A percentile compares a stretch with the other conserved stretches of the same genome.
Conservation (phyloP, 208 protist genomes). For the Acanthamoeba divionensis region DNA sequence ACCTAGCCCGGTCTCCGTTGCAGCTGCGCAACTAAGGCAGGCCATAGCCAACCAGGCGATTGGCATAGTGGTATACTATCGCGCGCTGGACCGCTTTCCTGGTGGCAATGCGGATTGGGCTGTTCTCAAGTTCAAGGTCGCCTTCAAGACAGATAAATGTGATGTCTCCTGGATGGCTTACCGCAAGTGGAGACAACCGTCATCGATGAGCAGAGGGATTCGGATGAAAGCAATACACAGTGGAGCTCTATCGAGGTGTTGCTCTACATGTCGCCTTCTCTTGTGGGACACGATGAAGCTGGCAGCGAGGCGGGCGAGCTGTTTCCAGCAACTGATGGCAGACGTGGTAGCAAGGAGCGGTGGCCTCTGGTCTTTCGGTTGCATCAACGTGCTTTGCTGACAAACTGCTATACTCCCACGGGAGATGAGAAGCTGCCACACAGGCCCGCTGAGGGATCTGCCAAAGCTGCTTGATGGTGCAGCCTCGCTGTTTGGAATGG, state of each 20-base stretch:
- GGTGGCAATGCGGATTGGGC: background rate
- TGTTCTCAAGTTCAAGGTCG: background rate
- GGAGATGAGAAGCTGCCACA: background rate
- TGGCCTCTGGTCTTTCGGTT: background rate
- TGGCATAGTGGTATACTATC: background rate
- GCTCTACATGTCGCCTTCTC: background rate
- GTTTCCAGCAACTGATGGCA: background rate
- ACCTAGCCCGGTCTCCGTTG: background rate
- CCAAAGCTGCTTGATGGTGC: background rate
- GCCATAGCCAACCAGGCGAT: background rate
- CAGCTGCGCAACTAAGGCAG: background rate
- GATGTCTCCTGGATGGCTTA: background rate
- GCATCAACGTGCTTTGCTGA: background rate
- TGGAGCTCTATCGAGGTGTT: constrained; percentile 13
- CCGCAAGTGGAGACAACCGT: background rate
- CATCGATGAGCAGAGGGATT: background rate
- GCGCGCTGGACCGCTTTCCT: background rate
- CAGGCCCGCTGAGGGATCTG: background rate
- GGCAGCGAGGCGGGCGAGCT: background rate
- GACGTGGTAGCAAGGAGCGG: background rate
- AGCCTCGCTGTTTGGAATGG: background rate
- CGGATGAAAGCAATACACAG: background rate
- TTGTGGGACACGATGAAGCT: background rate
- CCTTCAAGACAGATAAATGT: background rate
- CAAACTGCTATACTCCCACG: background rate